Conservation (phyloP, 2,329 filamentous ascomycete species). For the Xylariales sp. region DNA sequence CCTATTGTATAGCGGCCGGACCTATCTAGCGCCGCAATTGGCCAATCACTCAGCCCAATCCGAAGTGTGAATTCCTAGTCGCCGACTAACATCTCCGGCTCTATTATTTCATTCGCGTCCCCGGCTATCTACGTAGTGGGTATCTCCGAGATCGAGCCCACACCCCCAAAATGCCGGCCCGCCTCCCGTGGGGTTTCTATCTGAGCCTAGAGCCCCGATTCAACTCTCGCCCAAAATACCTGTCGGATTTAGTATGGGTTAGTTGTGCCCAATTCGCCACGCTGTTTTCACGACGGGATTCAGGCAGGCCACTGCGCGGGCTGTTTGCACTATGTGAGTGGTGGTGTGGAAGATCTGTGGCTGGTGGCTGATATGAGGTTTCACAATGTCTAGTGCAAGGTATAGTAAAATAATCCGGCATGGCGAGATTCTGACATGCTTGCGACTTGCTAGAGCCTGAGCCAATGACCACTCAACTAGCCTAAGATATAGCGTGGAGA, state of each 20-base stretch:
- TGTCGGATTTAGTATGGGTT: slow-evolving; percentile 1
- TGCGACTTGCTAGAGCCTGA: no score
- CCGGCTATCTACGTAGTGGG: neutral
- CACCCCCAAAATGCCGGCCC: slow-evolving; percentile 4
- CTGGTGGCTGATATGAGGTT: slow-evolving; percentile 1
- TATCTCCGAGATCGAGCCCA: slow-evolving; percentile 16
- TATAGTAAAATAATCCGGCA: no score
- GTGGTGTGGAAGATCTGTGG: neutral
- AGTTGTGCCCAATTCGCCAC: slow-evolving; percentile 3
- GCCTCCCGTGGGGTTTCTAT: slow-evolving; percentile 9
- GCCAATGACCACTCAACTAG: no score
- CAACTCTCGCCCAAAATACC: neutral
- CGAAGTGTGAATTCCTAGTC: neutral
- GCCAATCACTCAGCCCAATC: slow-evolving; percentile 7
- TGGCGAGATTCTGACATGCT: no score
- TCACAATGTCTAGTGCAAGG: neutral
- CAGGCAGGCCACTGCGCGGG: no score
- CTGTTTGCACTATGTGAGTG: neutral
- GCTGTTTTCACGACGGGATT: neutral
- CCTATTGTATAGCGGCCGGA: neutral
- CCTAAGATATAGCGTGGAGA: neutral
- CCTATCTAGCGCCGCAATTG: slow-evolving; percentile 4
- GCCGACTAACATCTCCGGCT: neutral
- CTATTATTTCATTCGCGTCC: neutral
- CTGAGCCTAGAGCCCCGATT: slow-evolving; percentile 9